Evolutionary conservation across 164 flowering plant genomes (phyloP).

Genomic region (Magnolia officinalis): DNA sequence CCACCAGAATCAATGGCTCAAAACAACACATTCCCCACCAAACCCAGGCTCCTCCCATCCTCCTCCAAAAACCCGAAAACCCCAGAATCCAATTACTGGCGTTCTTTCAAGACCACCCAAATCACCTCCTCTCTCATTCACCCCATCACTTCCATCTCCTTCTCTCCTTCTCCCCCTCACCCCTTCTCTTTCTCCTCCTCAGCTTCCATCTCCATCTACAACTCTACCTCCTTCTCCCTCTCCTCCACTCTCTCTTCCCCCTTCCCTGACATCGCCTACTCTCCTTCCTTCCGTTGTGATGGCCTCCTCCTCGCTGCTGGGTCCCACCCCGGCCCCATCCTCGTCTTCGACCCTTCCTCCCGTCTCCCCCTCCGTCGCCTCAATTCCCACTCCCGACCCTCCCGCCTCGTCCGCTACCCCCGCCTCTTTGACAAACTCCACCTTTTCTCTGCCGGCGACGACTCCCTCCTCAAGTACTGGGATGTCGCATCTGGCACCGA

Average conservation of each 20-base stretch:
- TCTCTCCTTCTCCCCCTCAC: conserved; percentile 64
- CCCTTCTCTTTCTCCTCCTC: conserved; percentile 65
- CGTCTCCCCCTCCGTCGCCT: conserved; percentile 53
- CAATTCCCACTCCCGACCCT: conserved; percentile 57
- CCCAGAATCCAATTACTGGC: conserved; percentile 79
- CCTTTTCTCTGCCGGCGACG: conserved; percentile 83
- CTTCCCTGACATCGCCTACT: conserved; percentile 58
- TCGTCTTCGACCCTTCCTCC: conserved; percentile 55
- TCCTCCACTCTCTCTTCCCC: conserved; percentile 37
- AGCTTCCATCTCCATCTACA: conserved; percentile 56
- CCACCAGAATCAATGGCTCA: neutral
- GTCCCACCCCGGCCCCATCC: conserved; percentile 59
- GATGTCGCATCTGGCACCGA: conserved; percentile 58
- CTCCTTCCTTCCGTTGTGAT: conserved; percentile 68
- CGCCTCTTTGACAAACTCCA: conserved; percentile 57
- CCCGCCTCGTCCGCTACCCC: conserved; percentile 57
- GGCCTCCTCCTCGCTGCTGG: conserved; percentile 83
- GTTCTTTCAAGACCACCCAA: conserved; percentile 62
- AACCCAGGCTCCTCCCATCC: conserved; percentile 52
- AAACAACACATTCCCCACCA: conserved; percentile 36
- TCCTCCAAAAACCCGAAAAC: conserved; percentile 37
- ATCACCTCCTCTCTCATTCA: conserved; percentile 43
- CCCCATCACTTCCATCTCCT: conserved; percentile 55
- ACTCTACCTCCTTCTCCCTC: conserved; percentile 36
- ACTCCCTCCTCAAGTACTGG: conserved; percentile 79